Evolutionary conservation across 2,329 filamentous ascomycete species (phyloP).

Genomic region (Cadophora malorum): DNA sequence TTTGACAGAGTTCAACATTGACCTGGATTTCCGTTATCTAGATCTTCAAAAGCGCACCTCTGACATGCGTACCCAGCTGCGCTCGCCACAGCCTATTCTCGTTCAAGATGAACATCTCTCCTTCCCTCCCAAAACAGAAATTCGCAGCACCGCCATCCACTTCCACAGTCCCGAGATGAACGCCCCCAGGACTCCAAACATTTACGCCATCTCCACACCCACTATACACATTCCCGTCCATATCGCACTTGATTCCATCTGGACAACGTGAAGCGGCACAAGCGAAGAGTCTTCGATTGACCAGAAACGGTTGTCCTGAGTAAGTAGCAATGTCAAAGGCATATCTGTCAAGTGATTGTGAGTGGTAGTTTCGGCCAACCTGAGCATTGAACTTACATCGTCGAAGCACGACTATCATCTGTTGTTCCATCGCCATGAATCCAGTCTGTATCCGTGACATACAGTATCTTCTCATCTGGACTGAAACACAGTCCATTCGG

Average conservation of each 20-base stretch:
- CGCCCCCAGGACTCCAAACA: slow-evolving; percentile 53
- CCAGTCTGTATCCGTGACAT: slow-evolving; percentile 51
- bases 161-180: slow-evolving; percentile 52
- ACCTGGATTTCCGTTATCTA: not conserved
- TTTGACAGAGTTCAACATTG: not conserved
- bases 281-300: slow-evolving; percentile 59
- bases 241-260: slow-evolving; percentile 56
- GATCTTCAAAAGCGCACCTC: slow-evolving; percentile 11
- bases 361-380: not conserved
- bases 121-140: slow-evolving; percentile 54
- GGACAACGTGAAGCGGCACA: slow-evolving; percentile 55
- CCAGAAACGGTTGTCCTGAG: slow-evolving; percentile 50
- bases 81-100: slow-evolving; percentile 12
- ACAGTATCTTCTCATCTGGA: slow-evolving; percentile 49
- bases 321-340: slow-evolving; percentile 54
- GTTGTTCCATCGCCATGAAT: slow-evolving; percentile 41
- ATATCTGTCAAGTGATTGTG: slow-evolving; percentile 45
- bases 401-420: slow-evolving; percentile 33
- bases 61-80: slow-evolving; percentile 1
- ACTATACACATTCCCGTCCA: slow-evolving; percentile 60
- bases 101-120: slow-evolving; percentile 55
- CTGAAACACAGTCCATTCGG: slow-evolving; percentile 47
- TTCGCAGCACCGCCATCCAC: slow-evolving; percentile 52
- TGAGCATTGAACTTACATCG: slow-evolving; percentile 38
- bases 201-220: slow-evolving; percentile 58